Evolutionary conservation across 179 eudicot genomes (phyloP), one percentile per base, ranked within the genome.

Genomic region (Vitellaria paradoxa): DNA sequence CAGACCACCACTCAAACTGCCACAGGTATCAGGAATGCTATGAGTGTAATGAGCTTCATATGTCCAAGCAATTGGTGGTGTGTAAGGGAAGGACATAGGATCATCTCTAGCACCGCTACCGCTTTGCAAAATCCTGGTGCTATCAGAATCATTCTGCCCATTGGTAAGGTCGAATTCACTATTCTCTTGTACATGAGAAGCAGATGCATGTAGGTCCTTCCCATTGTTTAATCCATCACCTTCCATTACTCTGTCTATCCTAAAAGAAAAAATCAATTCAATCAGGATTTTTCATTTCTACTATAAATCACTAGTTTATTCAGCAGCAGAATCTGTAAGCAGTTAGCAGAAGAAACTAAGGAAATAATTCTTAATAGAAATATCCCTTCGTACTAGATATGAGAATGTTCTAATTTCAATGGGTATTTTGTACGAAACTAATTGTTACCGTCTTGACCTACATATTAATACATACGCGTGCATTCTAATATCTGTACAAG

Each of bases 61-160:
- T 37, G 74, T 63, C 42, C 73, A 56, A 73, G 78, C 21, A 53
- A 46, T 49, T 45, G 81, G 26, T 60, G 76, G 56, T 57, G 10
- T 45, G 63, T 13, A 50, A 1, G 76, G 79, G 9, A 57, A 73
- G 47, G 82, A 57, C 60, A 40, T 55, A 68, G 68, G 65, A 30
- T 78, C 67, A 82, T 24, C 65, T 57, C 55, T 76, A 64, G 74
- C 68, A 68, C 52, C 53, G 37, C 69, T 61, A 69, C 56, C 75
- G 53, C 47, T 77, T 67, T 23, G 30, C 45, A 24, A 71, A 56
- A 37, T 61, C 66, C 70, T 49, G 42, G 65, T 40, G 49, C 42
- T 14, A n/a, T 65, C 80, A 71, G 73, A 55, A 64, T 78, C 86
- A 68, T 75, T 68, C 45, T n/a, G 47, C 17, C 45, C 64, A 24